These are phyloP conservation scores for Lathyrus oleraceus DNA, from an alignment of 306 rosid species.

Conservation along the genomic window DNA sequence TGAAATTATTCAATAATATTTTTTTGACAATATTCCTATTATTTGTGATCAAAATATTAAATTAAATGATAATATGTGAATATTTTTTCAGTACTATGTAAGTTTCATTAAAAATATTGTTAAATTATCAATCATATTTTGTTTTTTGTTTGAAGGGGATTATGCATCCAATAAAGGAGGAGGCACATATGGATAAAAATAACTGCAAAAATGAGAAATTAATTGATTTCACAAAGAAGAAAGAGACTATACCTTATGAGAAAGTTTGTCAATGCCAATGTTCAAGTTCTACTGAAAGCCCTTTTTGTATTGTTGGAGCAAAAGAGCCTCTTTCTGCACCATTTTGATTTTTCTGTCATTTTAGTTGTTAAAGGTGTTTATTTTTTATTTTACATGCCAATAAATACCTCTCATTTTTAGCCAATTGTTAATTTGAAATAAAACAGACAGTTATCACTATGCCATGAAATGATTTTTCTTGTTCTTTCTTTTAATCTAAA, in stretches of 20 bases:
- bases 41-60: background rate
- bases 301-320: constrained; percentile 13
- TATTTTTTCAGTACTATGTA: background rate
- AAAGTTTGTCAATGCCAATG: constrained; percentile 56
- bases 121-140: background rate
- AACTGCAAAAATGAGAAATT: constrained; percentile 21
- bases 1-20: background rate
- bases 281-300: constrained; percentile 26
- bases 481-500: background rate
- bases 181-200: constrained; percentile 22
- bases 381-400: background rate
- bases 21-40: background rate
- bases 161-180: constrained; percentile 40
- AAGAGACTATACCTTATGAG: constrained; percentile 8
- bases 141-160: constrained; percentile 38
- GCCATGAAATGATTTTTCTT: background rate
- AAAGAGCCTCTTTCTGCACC: constrained; percentile 82
- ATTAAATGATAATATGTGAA: background rate
- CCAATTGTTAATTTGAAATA: background rate
- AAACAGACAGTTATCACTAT: background rate
- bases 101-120: background rate
- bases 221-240: constrained; percentile 33
- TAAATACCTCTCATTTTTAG: background rate
- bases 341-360: constrained; percentile 47
- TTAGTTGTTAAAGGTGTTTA: background rate